Percentiles rank a stretch among this genome's conserved stretches.
These are phyloP conservation scores for Rhizopogon rudus DNA, from an alignment of 768 basidiomycete species.

Conservation along the genomic window DNA sequence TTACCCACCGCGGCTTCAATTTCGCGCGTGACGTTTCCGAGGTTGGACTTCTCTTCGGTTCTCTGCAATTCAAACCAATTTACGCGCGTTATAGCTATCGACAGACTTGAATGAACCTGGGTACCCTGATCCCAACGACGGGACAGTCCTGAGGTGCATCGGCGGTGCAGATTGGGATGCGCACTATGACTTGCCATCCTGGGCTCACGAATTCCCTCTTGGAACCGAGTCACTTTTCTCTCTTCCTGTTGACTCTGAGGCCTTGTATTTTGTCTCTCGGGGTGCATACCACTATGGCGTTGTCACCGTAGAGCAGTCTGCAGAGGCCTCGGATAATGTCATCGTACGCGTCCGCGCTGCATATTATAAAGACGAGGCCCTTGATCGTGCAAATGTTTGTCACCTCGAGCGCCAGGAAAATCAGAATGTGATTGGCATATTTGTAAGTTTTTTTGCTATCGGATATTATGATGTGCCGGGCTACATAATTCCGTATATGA, in stretches of 20 bases:
- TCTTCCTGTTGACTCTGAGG: slow-evolving; percentile 24
- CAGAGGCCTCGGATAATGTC: slow-evolving; percentile 8
- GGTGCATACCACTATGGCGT: slow-evolving; percentile 23
- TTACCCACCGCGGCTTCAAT: neutral
- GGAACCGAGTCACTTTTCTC: slow-evolving; percentile 21
- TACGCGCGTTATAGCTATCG: slow-evolving; percentile 8
- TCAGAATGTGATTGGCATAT: slow-evolving; percentile 33
- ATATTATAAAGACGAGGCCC: slow-evolving; percentile 18
- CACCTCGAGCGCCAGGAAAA: slow-evolving; percentile 20
- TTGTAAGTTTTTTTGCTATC: slow-evolving; percentile 20
- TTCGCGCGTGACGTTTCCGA: slow-evolving; percentile 1
- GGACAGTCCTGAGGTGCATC: slow-evolving; percentile 11
- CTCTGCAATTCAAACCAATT: neutral
- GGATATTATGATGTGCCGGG: neutral
- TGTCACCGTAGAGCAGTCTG: slow-evolving; percentile 14
- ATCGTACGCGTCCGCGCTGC: slow-evolving; percentile 25
- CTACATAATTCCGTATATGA: neutral
- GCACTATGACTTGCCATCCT: slow-evolving; percentile 7
- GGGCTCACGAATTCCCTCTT: slow-evolving; percentile 11
- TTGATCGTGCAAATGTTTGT: slow-evolving; percentile 27
- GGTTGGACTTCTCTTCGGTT: neutral
- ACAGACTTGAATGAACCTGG: neutral
- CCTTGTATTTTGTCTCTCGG: slow-evolving; percentile 29
- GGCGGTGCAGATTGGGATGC: slow-evolving; percentile 10
- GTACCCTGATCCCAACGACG: slow-evolving; percentile 10